phyloP scores from a whole-genome alignment of 352 stramenopile species.

The Phytophthora citrophthora region DNA sequence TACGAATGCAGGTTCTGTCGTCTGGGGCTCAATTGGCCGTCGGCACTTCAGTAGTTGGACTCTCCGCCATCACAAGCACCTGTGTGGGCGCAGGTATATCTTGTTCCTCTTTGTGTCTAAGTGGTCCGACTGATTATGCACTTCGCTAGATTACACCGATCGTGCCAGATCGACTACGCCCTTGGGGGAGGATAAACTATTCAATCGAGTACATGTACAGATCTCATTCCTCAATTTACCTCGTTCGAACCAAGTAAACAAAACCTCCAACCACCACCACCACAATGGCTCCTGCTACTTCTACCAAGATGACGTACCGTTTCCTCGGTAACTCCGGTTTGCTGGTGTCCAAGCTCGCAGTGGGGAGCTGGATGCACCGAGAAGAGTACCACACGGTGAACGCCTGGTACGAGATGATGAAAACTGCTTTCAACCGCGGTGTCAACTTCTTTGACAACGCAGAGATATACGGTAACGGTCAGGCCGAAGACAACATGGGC shows the following conservation, averaged over 20 bases:
- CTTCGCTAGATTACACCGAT: too few species aligned
- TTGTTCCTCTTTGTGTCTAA: slow-evolving; percentile 10
- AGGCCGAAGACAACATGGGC: too few species aligned
- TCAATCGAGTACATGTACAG: too few species aligned
- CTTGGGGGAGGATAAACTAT: too few species aligned
- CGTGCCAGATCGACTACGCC: too few species aligned
- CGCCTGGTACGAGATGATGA: slow-evolving; percentile 9
- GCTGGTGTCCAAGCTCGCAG: slow-evolving; percentile 9
- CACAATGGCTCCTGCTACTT: slow-evolving; percentile 1
- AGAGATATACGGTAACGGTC: too few species aligned
- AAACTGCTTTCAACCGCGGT: slow-evolving; percentile 1
- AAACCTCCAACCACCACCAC: background rate
- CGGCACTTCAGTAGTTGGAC: background rate
- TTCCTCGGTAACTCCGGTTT: slow-evolving; percentile 11
- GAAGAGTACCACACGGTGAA: slow-evolving; percentile 6
- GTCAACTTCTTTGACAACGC: background rate
- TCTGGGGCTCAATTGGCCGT: slow-evolving; percentile 7
- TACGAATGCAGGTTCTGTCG: slow-evolving; percentile 12
- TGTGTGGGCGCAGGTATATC: slow-evolving; percentile 1
- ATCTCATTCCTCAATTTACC: slow-evolving; percentile 4
- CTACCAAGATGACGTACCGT: slow-evolving; percentile 6
- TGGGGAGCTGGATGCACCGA: slow-evolving; percentile 1
- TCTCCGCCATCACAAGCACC: background rate
- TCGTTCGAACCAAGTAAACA: background rate
- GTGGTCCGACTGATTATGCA: background rate